Base-by-base conservation (phyloP, 1,139 yeast genomes). In the Candida freyschussii region DNA sequence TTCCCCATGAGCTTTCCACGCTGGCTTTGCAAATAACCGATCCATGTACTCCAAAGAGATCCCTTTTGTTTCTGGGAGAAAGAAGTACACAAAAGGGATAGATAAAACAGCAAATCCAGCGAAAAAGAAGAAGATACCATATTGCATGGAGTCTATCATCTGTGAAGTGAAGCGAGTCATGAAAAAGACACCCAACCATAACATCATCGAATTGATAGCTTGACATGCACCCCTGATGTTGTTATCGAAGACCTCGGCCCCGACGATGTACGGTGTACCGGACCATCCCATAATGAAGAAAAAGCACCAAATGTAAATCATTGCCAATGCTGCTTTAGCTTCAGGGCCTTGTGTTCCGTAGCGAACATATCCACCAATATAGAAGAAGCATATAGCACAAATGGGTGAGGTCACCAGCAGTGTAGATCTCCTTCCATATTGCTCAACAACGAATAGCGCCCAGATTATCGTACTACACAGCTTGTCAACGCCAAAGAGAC, bases 401-500 rank as follows among this genome's bases (percentile, higher is more conserved):
- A 72, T 57, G 7, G 57, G 34, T 1, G 72, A 53, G 13, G 65
- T 62, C 34, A 53, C 45, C 40, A 66, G 55, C 29, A 70, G 60
- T 1, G 76, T 65, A 4, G 59, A 53, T 32, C 72, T 61, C 13
- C 47, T 35, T 21, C 47, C 47, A 22, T 23, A 37, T 24, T 33
- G 38, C 18, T 43, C 45, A 28, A 43, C 45, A 13, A 41, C 34
- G 13, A 36, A 37, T 4, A 34, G 16, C 1, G 45, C 75, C 78
- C 37, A 65, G 46, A 19, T 49, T 47, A 45, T 37, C 19, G 53
- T 47, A 6, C 71, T 75, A 24, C 71, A 65, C 33, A 69, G 63
- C 44, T 72, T 72, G 24, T 66, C 57, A 13, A 73, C 57, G 15
- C 80, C 75, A 51, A 74, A 75, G 21, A 74, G 63, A 33, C 79